Evolutionary conservation across 257 asterid species (phyloP).

Genomic region (Ophiorrhiza pumila): DNA sequence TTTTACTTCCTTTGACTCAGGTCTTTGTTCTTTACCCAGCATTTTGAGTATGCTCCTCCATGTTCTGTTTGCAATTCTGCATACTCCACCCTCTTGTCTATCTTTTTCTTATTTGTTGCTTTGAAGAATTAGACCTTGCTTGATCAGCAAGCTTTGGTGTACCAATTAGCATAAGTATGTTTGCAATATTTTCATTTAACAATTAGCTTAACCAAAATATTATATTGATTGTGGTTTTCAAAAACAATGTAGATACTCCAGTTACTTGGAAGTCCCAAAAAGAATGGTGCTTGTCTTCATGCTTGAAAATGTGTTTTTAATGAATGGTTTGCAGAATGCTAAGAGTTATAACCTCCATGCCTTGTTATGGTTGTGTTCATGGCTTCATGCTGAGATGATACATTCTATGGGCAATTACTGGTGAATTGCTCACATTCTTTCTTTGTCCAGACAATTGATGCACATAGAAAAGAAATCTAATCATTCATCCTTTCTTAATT

Average conservation of each 20-base stretch:
- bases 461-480: not conserved
- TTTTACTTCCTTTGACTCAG: slow-evolving; percentile 36
- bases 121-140: not conserved
- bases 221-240: not conserved
- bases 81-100: not conserved
- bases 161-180: not conserved
- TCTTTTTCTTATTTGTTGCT: not conserved
- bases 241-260: not conserved
- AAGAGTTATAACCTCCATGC: not conserved
- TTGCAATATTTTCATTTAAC: not conserved
- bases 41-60: not conserved
- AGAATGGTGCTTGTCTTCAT: not conserved
- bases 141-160: not conserved
- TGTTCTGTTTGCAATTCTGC: not conserved
- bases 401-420: not conserved
- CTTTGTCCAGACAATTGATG: not conserved
- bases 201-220: not conserved
- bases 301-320: not conserved
- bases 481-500: not conserved
- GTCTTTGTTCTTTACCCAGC: slow-evolving; percentile 19
- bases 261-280: not conserved
- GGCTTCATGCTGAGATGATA: not conserved
- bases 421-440: not conserved
- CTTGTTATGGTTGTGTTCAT: not conserved
- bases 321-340: too few species aligned